Evolutionary conservation across 2,329 filamentous ascomycete species (phyloP), one percentile per base, ranked within the genome.

Genomic region (Stachybotrys chlorohalonatus): DNA sequence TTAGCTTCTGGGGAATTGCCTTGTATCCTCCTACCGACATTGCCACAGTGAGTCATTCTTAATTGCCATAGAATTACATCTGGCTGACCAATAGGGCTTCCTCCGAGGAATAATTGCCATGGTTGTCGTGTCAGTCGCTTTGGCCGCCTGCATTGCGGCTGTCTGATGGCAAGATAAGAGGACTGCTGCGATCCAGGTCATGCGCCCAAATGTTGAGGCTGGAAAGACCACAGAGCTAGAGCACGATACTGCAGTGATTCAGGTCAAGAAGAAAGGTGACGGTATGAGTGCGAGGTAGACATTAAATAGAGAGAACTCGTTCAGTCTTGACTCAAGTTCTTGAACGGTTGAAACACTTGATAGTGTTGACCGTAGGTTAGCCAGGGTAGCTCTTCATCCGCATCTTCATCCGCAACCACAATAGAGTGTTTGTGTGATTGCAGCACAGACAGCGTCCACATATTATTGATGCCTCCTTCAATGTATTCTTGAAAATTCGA

Each of bases 371-470:
- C 62, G 81, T 80, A 57, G 86, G 68, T 65, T 85, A 2, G 24
- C 82, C 32, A 83, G 69, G 0, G 82, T 85, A 6, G 83, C 82
- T 24, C 24, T 24, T 24, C 24, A 24, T 24, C 24, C 24, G 24
- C 36, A 62, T 90, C 87, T 59, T 89, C 86, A 64, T 91, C 87
- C 53, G 86, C 86, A n/a, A 90, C 86, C 51, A 90, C 81, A 74
- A 90, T 79, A 51, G 86, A 84, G 62, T 88, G 83, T 1, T 81
- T 83, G 67, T 90, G 87, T 62, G 89, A 71, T 68, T 91, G 87
- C 58, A 91, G 74, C 53, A 81, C 81, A 1, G 85, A 89, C 3
- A 90, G 76, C 0, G 87, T 90, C 86, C 87, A 90, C 85, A 89
- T 89, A 70, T 90, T 87, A 67, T 88, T 90, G 54, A 90, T 78